Conservation (phyloP, 495 filamentous ascomycete species). For the Ramalina intermedia region DNA sequence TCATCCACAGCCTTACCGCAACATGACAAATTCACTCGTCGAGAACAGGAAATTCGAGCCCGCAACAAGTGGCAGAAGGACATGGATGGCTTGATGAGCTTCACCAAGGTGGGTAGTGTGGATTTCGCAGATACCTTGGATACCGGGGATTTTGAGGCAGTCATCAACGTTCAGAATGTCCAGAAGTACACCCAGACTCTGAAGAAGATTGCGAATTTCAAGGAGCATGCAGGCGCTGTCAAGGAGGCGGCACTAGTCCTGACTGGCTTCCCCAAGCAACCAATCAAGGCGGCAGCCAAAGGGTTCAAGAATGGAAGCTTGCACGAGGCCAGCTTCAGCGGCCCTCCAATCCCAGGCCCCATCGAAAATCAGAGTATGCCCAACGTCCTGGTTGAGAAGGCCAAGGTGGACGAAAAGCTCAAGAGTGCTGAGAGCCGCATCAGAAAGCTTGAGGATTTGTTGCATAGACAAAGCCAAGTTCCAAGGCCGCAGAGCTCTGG, state of each 20-base stretch:
- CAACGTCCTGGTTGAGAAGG: conserved; percentile 62
- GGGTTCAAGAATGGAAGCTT: conserved; percentile 94
- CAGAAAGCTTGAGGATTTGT: conserved; percentile 78
- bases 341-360: conserved; percentile 64
- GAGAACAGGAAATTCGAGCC: conserved; percentile 80
- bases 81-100: conserved; percentile 33
- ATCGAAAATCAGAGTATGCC: conserved; percentile 66
- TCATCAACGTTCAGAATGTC: conserved; percentile 64
- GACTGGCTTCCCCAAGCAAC: conserved; percentile 49
- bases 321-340: conserved; percentile 66
- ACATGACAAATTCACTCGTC: conserved; percentile 79
- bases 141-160: conserved; percentile 44
- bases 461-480: conserved; percentile 71
- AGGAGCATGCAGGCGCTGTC: conserved; percentile 40
- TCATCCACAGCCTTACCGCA: conserved; percentile 69
- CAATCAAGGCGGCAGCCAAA: conserved; percentile 63
- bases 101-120: neutral
- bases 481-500: conserved; percentile 55
- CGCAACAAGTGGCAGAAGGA: conserved; percentile 81
- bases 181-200: conserved; percentile 39
- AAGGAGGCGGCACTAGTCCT: conserved; percentile 49
- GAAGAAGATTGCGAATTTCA: conserved; percentile 26
- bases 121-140: neutral
- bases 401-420: conserved; percentile 62
- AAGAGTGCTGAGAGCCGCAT: conserved; percentile 84